phyloP scores from a whole-genome alignment of 1,284 basidiomycete species.

The Schizopora paradoxa region DNA sequence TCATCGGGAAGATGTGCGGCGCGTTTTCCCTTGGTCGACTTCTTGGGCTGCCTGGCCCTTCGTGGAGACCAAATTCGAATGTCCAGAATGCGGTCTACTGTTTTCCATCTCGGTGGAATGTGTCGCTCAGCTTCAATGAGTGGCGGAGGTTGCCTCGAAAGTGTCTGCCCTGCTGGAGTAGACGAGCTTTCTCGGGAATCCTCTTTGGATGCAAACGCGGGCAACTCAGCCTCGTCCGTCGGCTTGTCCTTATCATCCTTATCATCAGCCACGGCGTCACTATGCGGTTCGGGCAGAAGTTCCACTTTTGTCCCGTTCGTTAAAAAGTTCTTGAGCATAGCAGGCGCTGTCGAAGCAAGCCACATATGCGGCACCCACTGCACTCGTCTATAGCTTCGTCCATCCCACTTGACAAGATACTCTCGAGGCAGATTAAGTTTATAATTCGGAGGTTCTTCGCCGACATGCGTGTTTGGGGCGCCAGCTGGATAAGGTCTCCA shows the following conservation, averaged over 20 bases:
- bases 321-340: slow-evolving; percentile 76
- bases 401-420: slow-evolving; percentile 86
- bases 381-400: slow-evolving; percentile 68
- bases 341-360: slow-evolving; percentile 58
- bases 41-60: slow-evolving; percentile 21
- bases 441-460: slow-evolving; percentile 44
- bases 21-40: slow-evolving; percentile 27
- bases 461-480: slow-evolving; percentile 45
- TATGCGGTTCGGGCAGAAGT: slow-evolving; percentile 49
- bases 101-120: slow-evolving; percentile 74
- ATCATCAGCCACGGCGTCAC: no score
- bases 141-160: slow-evolving; percentile 23
- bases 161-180: slow-evolving; percentile 29
- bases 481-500: slow-evolving; percentile 78
- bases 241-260: slow-evolving; percentile 13
- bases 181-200: slow-evolving; percentile 25
- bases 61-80: slow-evolving; percentile 54
- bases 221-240: slow-evolving; percentile 26
- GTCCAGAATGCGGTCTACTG: slow-evolving; percentile 77
- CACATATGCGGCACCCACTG: slow-evolving; percentile 91
- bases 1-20: slow-evolving; percentile 21
- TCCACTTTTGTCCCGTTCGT: slow-evolving; percentile 62
- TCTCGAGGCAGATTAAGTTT: slow-evolving; percentile 70
- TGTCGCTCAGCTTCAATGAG: slow-evolving; percentile 58
- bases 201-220: slow-evolving; percentile 30